These are phyloP conservation scores for Fusarium sp. DNA, from an alignment of 2,329 filamentous ascomycete genomes.

Conservation along the genomic window DNA sequence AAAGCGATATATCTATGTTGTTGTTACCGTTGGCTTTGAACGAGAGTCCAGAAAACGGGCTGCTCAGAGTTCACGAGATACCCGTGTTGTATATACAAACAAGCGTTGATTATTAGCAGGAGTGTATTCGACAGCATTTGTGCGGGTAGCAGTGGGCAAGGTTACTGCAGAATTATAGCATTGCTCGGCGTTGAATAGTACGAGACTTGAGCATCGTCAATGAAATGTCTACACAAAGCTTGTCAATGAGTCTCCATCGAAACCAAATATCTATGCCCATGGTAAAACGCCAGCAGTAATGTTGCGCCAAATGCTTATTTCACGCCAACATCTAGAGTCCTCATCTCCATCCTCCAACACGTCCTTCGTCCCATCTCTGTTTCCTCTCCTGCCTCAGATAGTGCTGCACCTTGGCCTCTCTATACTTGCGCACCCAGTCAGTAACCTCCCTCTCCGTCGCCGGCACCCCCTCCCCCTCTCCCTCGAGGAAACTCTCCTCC, in stretches of 20 bases:
- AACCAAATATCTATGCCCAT: neutral
- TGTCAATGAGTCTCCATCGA: conserved; percentile 1
- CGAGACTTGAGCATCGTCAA: neutral
- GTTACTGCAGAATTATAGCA: conserved; percentile 1
- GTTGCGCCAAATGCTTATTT: neutral
- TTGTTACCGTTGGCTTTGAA: neutral
- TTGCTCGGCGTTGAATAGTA: neutral
- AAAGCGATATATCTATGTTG: neutral
- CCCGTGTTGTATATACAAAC: conserved; percentile 33
- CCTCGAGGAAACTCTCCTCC: conserved; percentile 91
- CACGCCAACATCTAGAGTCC: neutral
- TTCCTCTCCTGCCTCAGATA: conserved; percentile 88
- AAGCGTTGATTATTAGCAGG: conserved; percentile 20
- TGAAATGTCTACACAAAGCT: neutral
- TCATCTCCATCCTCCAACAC: conserved; percentile 92
- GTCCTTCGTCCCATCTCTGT: conserved; percentile 93
- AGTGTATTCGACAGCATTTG: conserved; percentile 1
- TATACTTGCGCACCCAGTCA: conserved; percentile 85
- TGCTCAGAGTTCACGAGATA: conserved; percentile 21
- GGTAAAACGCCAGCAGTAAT: neutral
- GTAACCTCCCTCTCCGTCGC: conserved; percentile 83
- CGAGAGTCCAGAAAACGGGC: neutral
- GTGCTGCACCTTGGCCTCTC: conserved; percentile 81
- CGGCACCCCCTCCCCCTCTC: conserved; percentile 51
- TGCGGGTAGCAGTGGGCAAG: neutral